phyloP scores from a whole-genome alignment of 352 stramenopile species.

The Phytophthora citrophthora region DNA sequence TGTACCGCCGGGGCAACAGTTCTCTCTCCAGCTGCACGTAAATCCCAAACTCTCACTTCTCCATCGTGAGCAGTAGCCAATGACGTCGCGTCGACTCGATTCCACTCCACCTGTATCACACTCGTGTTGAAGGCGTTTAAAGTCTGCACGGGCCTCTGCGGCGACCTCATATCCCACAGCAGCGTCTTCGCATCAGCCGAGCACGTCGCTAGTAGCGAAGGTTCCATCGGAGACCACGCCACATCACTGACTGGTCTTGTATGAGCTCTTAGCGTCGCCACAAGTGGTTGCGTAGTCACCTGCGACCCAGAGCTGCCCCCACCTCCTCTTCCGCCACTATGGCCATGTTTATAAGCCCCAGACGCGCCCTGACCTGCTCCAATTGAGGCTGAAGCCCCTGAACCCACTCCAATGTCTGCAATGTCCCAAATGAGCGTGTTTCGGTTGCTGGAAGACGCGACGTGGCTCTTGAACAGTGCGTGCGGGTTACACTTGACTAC shows the following conservation, averaged over 20 bases:
- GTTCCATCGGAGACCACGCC: slow-evolving; percentile 75
- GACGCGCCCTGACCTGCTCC: slow-evolving; percentile 27
- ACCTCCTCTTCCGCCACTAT: slow-evolving; percentile 8
- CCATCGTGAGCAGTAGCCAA: slow-evolving; percentile 84
- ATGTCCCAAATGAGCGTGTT: slow-evolving; percentile 88
- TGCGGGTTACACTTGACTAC: slow-evolving; percentile 86
- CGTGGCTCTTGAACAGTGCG: slow-evolving; percentile 61
- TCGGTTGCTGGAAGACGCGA: slow-evolving; percentile 82
- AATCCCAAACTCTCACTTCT: slow-evolving; percentile 83
- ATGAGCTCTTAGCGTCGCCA: slow-evolving; percentile 78
- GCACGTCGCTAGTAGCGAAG: slow-evolving; percentile 78
- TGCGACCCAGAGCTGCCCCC: slow-evolving; percentile 15
- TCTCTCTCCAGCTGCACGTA: slow-evolving; percentile 51
- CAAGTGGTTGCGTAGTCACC: slow-evolving; percentile 53
- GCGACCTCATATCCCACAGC: slow-evolving; percentile 84
- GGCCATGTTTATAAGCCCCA: slow-evolving; percentile 25
- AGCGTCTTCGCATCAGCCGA: slow-evolving; percentile 82
- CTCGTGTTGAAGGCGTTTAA: slow-evolving; percentile 73
- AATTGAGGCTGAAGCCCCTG: slow-evolving; percentile 23
- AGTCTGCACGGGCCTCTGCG: slow-evolving; percentile 71
- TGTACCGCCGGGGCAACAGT: slow-evolving; percentile 53
- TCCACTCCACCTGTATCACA: slow-evolving; percentile 80
- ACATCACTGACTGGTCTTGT: slow-evolving; percentile 80
- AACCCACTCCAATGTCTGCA: slow-evolving; percentile 18
- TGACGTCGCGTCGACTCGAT: slow-evolving; percentile 66